phyloP scores from a whole-genome alignment of 805 yeast genomes.

The Starmera amethionina region DNA sequence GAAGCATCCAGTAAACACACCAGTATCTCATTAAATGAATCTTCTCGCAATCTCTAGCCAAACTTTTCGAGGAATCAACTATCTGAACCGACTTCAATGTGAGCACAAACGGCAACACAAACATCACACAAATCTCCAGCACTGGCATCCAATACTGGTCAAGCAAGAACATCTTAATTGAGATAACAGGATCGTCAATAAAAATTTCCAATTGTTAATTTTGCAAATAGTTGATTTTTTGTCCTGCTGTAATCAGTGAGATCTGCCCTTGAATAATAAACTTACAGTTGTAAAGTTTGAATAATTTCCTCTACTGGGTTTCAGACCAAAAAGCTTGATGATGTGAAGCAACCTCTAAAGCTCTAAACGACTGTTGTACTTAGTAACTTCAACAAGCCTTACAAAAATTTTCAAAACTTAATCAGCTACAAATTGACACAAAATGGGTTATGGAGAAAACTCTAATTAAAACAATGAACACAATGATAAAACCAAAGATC shows the following conservation, averaged over 20 bases:
- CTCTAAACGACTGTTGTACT: too few relatives aligned
- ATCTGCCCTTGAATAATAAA: not conserved
- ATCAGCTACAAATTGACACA: too few relatives aligned
- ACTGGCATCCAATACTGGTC: conserved; percentile 9
- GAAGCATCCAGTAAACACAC: conserved; percentile 12
- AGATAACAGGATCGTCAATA: not conserved
- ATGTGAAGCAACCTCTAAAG: too few relatives aligned
- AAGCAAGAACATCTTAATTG: conserved; percentile 3
- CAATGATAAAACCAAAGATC: too few relatives aligned
- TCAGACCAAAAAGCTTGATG: too few relatives aligned
- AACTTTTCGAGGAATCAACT: not conserved
- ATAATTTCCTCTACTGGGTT: not conserved
- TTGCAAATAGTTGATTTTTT: not conserved
- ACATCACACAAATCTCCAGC: conserved; percentile 5
- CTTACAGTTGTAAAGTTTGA: not conserved
- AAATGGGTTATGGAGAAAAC: too few relatives aligned
- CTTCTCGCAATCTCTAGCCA: conserved; percentile 1
- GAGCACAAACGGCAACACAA: conserved; percentile 10
- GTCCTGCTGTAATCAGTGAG: not conserved
- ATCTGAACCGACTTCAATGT: conserved; percentile 13
- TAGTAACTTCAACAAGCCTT: too few relatives aligned
- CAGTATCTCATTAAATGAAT: conserved; percentile 8
- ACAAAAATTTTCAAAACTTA: too few relatives aligned
- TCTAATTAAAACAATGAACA: too few relatives aligned
- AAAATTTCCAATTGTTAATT: not conserved